Evolutionary conservation across 1,284 basidiomycete genomes (phyloP).

Genomic region (Moesziomyces sp.): DNA sequence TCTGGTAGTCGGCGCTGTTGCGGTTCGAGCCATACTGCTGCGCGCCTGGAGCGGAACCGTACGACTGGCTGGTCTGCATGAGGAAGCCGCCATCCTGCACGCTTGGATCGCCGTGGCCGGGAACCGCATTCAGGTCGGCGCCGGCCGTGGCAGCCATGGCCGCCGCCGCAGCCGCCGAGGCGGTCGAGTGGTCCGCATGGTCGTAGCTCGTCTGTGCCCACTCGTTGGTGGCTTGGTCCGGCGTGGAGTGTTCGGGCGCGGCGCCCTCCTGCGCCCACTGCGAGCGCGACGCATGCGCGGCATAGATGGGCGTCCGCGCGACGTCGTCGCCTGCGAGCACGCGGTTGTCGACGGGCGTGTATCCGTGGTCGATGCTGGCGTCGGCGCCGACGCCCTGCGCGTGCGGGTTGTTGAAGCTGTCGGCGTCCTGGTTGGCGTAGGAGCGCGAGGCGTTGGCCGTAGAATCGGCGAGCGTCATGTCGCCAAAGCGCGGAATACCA

Average conservation of each 20-base stretch:
- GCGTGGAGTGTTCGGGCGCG: conserved; percentile 4
- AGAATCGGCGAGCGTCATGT: conserved; percentile 26
- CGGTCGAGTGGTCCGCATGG: conserved; percentile 12
- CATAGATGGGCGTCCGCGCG: conserved; percentile 47
- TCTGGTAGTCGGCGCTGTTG: conserved; percentile 43
- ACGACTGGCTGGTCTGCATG: conserved; percentile 38
- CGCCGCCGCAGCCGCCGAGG: conserved; percentile 43
- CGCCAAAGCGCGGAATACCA: conserved; percentile 38
- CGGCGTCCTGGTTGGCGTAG: conserved; percentile 18
- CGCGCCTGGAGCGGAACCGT: conserved; percentile 17
- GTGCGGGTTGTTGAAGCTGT: conserved; percentile 15
- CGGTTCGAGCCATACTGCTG: conserved; percentile 29
- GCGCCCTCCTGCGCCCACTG: conserved; percentile 32
- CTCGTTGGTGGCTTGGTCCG: conserved; percentile 31
- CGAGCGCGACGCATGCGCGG: conserved; percentile 39
- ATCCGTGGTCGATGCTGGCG: conserved; percentile 22
- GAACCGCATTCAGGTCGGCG: conserved; percentile 36
- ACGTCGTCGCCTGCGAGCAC: conserved; percentile 23
- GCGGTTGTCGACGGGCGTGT: conserved; percentile 20
- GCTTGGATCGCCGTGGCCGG: conserved; percentile 26
- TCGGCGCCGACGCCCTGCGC: conserved; percentile 14
- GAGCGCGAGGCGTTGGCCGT: conserved; percentile 28
- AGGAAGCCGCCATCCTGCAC: conserved; percentile 35
- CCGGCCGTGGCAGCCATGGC: conserved; percentile 44
- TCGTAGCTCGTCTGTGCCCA: conserved; percentile 40